phyloP scores from a whole-genome alignment of 768 basidiomycete genomes.

The Tylopilus cervinicoccineus region DNA sequence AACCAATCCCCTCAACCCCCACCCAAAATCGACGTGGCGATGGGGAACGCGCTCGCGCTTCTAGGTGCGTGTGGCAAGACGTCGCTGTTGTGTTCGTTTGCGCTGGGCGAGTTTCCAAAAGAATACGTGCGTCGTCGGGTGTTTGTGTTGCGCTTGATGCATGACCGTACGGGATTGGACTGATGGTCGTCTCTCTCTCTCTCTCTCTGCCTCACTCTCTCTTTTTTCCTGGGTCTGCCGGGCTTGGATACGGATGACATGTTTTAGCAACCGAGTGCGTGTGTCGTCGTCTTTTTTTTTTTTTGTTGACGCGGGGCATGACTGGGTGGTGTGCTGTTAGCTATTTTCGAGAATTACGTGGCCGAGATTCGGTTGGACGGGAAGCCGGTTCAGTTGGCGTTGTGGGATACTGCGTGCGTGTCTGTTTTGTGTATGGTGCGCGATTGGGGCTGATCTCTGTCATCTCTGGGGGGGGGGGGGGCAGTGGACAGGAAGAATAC shows the following conservation, averaged over 20 bases:
- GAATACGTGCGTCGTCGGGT: slow-evolving; percentile 77
- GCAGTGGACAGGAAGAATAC: slow-evolving; percentile 97
- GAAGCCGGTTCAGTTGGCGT: slow-evolving; percentile 92
- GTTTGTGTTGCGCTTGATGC: neutral
- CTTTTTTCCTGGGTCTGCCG: neutral
- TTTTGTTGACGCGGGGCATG: neutral
- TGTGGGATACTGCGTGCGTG: slow-evolving; percentile 99
- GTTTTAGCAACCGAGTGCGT: slow-evolving; percentile 47
- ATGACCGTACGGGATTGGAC: too few species aligned
- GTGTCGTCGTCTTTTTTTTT: neutral
- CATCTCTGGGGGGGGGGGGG: too few species aligned
- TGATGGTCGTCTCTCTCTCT: too few species aligned
- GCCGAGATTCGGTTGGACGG: slow-evolving; percentile 97
- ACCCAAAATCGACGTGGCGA: too few species aligned
- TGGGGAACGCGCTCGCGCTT: too few species aligned
- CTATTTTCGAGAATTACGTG: slow-evolving; percentile 98
- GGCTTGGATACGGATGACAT: too few species aligned
- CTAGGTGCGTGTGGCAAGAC: slow-evolving; percentile 97
- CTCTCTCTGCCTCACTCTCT: too few species aligned
- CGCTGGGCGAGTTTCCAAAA: slow-evolving; percentile 90
- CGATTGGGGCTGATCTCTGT: too few species aligned
- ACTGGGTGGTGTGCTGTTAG: slow-evolving; percentile 24
- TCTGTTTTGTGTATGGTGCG: neutral
- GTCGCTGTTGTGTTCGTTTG: slow-evolving; percentile 85
- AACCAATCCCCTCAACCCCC: too few species aligned